phyloP scores from a whole-genome alignment of 192 early-diverging fungal species.

The Obelidium mucronatum region DNA sequence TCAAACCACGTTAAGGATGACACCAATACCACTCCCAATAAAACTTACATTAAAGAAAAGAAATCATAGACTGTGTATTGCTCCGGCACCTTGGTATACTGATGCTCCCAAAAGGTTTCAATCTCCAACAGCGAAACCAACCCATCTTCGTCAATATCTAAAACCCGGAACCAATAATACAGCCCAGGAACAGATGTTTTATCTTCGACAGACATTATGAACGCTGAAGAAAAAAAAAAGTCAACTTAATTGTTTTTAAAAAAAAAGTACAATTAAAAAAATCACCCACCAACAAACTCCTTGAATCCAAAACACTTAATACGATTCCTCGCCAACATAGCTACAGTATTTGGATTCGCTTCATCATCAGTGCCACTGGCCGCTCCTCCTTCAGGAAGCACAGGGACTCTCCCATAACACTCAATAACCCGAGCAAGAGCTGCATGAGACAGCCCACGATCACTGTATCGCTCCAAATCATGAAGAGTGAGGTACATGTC shows the following conservation, averaged over 20 bases:
- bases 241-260: neutral
- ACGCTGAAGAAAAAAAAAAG: slow-evolving; percentile 46
- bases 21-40: slow-evolving; percentile 1
- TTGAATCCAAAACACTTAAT: slow-evolving; percentile 68
- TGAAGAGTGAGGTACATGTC: slow-evolving; percentile 69
- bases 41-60: slow-evolving; percentile 48
- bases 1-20: neutral
- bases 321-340: slow-evolving; percentile 22
- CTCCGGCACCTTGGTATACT: slow-evolving; percentile 53
- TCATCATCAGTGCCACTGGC: slow-evolving; percentile 21
- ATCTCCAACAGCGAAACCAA: slow-evolving; percentile 82
- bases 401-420: slow-evolving; percentile 46
- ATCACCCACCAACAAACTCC: slow-evolving; percentile 72
- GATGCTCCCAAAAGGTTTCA: slow-evolving; percentile 84
- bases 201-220: slow-evolving; percentile 79
- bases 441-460: slow-evolving; percentile 68
- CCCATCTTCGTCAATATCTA: slow-evolving; percentile 90
- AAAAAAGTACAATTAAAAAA: neutral
- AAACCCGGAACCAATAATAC: slow-evolving; percentile 87
- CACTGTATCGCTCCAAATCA: slow-evolving; percentile 64
- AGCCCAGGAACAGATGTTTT: slow-evolving; percentile 69
- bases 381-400: slow-evolving; percentile 68
- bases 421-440: slow-evolving; percentile 80
- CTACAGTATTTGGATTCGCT: slow-evolving; percentile 2
- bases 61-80: slow-evolving; percentile 56